A percentile compares a stretch with the other conserved stretches of the same genome.
phyloP scores from a whole-genome alignment of 305 asterid species.

The Galium porrigens region DNA sequence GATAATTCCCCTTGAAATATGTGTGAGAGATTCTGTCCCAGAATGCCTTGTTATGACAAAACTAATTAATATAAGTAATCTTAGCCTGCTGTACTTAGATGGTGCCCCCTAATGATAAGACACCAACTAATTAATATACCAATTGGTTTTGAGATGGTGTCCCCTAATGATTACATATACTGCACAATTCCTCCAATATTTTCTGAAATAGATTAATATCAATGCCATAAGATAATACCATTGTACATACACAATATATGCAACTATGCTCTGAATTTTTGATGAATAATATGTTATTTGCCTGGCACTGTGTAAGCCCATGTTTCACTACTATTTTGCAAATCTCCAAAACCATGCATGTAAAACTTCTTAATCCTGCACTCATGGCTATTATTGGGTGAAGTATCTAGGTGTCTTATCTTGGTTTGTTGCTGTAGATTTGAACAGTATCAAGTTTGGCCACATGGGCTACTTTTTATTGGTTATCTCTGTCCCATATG shows the following conservation, averaged over 20 bases:
- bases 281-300: too few relatives aligned
- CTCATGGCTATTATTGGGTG: background rate
- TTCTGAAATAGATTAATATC: too few relatives aligned
- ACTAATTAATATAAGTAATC: too few relatives aligned
- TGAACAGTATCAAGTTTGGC: background rate
- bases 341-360: background rate
- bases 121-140: too few relatives aligned
- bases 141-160: too few relatives aligned
- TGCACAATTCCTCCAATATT: too few relatives aligned
- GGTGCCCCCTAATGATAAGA: too few relatives aligned
- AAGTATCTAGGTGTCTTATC: background rate
- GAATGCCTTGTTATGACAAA: background rate
- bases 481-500: background rate
- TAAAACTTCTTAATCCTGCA: background rate
- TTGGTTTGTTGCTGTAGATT: background rate
- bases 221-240: too few relatives aligned
- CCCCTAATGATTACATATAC: too few relatives aligned
- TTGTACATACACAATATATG: too few relatives aligned
- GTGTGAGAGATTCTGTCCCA: background rate
- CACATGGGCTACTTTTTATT: background rate
- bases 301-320: background rate
- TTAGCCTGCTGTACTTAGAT: too few relatives aligned
- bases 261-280: background rate
- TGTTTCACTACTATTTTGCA: background rate
- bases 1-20: background rate